Percentiles rank a stretch among this genome's conserved stretches.
Conservation (phyloP, 768 basidiomycete genomes). For the Asterophora parasitica region DNA sequence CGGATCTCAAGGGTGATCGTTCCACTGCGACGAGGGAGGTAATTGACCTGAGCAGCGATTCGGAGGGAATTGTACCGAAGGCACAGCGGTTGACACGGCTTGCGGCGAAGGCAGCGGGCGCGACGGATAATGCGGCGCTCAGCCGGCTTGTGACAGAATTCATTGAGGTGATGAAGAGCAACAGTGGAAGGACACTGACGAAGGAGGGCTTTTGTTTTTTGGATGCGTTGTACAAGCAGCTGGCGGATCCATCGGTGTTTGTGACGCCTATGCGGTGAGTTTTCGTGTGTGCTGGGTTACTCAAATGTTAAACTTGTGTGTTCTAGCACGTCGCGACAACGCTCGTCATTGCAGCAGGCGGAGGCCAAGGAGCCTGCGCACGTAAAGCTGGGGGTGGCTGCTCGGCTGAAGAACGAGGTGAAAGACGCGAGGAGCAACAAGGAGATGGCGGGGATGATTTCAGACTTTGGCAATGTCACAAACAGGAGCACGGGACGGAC, state of each 20-base stretch:
- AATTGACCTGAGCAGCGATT: constrained; percentile 46
- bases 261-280: constrained; percentile 50
- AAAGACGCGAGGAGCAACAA: constrained; percentile 44
- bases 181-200: constrained; percentile 61
- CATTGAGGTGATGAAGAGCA: constrained; percentile 55
- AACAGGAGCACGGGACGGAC: constrained; percentile 65
- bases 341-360: constrained; percentile 34
- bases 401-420: constrained; percentile 53
- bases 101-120: constrained; percentile 35
- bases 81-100: constrained; percentile 49
- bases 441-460: constrained; percentile 58
- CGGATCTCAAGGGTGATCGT: constrained; percentile 22
- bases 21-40: constrained; percentile 22
- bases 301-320: neutral
- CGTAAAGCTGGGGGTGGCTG: constrained; percentile 57
- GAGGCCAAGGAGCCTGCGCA: constrained; percentile 42
- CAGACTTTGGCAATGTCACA: constrained; percentile 66
- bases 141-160: constrained; percentile 56
- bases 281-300: constrained; percentile 3
- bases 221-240: constrained; percentile 64
- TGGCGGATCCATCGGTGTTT: constrained; percentile 63
- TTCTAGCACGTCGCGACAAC: constrained; percentile 18
- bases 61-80: constrained; percentile 42
- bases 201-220: constrained; percentile 70
- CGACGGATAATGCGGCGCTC: constrained; percentile 53